Conservation (phyloP, 352 stramenopile genomes). For the Bremia lactucae region DNA sequence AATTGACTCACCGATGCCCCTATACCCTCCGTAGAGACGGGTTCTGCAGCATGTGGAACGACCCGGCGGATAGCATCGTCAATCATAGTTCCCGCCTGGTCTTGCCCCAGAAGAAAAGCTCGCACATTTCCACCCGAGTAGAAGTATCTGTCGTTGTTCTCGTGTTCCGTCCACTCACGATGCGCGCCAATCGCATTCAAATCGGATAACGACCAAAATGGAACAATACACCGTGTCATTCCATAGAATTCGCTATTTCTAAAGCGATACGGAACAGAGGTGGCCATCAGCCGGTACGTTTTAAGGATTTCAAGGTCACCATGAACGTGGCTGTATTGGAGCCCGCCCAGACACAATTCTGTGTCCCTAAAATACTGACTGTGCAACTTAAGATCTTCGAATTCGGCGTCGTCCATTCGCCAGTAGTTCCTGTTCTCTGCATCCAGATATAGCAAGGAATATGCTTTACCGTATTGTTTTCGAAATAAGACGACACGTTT, state of each 20-base stretch:
- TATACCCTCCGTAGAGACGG: not conserved
- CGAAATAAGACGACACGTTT: no score
- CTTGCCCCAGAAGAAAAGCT: no score
- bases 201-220: constrained; percentile 18
- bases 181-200: constrained; percentile 14
- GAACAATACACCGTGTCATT: constrained; percentile 8
- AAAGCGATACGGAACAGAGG: not conserved
- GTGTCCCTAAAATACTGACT: not conserved
- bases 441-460: no score
- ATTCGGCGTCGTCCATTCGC: constrained; percentile 7
- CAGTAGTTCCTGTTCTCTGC: constrained; percentile 12
- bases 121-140: no score
- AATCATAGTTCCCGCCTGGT: no score
- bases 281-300: not conserved
- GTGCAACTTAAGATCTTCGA: constrained; percentile 9
- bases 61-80: not conserved
- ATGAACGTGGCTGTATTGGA: not conserved
- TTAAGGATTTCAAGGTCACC: not conserved
- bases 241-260: not conserved
- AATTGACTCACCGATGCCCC: not conserved
- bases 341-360: constrained; percentile 8
- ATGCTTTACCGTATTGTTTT: no score
- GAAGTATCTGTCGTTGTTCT: no score
- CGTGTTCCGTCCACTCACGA: no score
- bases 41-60: not conserved